These are phyloP conservation scores for Cutaneotrichosporon dermatis DNA, from an alignment of 1,284 basidiomycete species.

Conservation along the genomic window DNA sequence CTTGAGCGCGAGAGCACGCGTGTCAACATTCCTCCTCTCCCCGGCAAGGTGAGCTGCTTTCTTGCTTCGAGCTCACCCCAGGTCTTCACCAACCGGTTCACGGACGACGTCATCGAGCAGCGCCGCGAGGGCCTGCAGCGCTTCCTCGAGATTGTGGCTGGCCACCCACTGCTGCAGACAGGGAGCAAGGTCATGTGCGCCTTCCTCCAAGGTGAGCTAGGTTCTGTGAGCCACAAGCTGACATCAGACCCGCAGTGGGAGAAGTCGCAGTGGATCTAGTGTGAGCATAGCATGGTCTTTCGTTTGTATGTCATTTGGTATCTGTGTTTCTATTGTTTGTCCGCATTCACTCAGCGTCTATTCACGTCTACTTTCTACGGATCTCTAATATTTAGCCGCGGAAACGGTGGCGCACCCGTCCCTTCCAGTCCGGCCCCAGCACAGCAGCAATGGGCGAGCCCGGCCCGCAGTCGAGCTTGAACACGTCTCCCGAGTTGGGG, in stretches of 20 bases:
- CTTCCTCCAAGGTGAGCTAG: conserved; percentile 68
- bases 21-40: conserved; percentile 94
- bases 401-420: conserved; percentile 26
- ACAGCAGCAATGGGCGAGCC: conserved; percentile 26
- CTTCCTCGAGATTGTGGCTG: conserved; percentile 93
- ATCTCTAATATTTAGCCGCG: conserved; percentile 1
- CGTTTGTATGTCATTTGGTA: conserved; percentile 14
- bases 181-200: conserved; percentile 96
- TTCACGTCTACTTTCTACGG: conserved; percentile 1
- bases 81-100: conserved; percentile 92
- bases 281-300: conserved; percentile 13
- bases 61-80: conserved; percentile 8
- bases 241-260: conserved; percentile 45
- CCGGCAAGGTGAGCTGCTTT: conserved; percentile 64
- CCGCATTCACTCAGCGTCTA: too few species aligned
- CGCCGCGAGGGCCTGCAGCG: conserved; percentile 89
- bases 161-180: conserved; percentile 94
- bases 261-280: conserved; percentile 43
- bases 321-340: not conserved
- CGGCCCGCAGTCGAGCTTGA: conserved; percentile 30
- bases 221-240: not conserved
- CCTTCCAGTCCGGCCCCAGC: conserved; percentile 27
- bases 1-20: conserved; percentile 94
- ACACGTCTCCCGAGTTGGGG: conserved; percentile 36
- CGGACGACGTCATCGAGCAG: conserved; percentile 92